Conservation (phyloP, 2,329 filamentous ascomycete species). For the Colletotrichum cordylinicola region DNA sequence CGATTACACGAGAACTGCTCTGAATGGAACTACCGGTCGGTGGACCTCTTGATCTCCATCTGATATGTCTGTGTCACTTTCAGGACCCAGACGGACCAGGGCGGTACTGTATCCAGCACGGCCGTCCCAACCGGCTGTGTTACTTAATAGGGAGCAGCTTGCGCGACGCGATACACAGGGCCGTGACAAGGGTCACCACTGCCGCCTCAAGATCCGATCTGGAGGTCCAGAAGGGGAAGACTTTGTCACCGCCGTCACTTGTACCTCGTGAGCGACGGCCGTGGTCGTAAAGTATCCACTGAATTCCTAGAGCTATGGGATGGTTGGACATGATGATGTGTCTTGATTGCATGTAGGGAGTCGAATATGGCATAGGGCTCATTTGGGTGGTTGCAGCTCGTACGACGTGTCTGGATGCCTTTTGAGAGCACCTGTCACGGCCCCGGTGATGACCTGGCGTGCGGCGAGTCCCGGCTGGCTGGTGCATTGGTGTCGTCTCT, state of each 20-base stretch:
- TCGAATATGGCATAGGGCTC: constrained; percentile 7
- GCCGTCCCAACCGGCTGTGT: constrained; percentile 12
- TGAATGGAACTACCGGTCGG: constrained; percentile 11
- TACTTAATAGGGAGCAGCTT: constrained; percentile 23
- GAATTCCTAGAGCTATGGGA: constrained; percentile 8
- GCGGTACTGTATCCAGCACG: constrained; percentile 10
- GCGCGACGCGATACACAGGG: constrained; percentile 20
- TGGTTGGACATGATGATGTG: constrained; percentile 12
- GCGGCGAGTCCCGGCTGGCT: neutral
- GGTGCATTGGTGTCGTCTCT: neutral
- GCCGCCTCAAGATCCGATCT: constrained; percentile 14
- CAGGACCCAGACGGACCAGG: neutral
- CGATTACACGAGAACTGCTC: neutral
- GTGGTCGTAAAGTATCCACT: constrained; percentile 23
- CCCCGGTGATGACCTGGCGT: neutral
- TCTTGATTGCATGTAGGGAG: constrained; percentile 7
- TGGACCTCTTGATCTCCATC: constrained; percentile 15
- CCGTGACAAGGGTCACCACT: constrained; percentile 14
- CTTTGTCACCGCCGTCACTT: neutral
- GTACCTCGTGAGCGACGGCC: neutral
- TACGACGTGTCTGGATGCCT: constrained; percentile 3
- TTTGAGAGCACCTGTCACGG: neutral
- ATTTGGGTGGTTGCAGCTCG: constrained; percentile 18
- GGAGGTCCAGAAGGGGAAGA: neutral
- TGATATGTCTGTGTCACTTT: constrained; percentile 18